These are phyloP conservation scores for Komagataella kurtzmanii DNA, from an alignment of 805 yeast genomes.

Conservation along the genomic window DNA sequence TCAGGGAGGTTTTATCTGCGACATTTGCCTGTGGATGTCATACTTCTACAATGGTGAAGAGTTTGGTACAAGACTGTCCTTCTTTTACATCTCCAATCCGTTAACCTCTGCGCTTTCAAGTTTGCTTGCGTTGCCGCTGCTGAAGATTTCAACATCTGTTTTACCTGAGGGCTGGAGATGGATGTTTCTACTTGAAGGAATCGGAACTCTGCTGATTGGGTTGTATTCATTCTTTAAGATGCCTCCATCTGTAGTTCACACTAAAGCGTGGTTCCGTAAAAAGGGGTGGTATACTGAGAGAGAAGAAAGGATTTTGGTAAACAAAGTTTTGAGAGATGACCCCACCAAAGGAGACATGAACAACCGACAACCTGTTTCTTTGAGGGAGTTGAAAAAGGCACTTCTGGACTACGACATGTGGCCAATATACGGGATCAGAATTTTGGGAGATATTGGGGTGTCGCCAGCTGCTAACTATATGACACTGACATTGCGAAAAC, in stretches of 20 bases:
- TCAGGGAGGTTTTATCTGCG: conserved; percentile 67
- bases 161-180: conserved; percentile 50
- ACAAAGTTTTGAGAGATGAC: conserved; percentile 47
- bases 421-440: conserved; percentile 31
- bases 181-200: conserved; percentile 54
- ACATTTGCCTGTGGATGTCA: conserved; percentile 46
- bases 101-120: conserved; percentile 31
- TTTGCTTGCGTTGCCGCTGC: conserved; percentile 36
- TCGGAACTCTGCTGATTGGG: conserved; percentile 41
- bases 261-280: conserved; percentile 13
- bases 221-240: conserved; percentile 15
- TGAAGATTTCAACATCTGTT: conserved; percentile 30
- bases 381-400: conserved; percentile 24
- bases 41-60: conserved; percentile 52
- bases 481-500: conserved; percentile 29
- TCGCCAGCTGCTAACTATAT: conserved; percentile 26
- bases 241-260: conserved; percentile 22
- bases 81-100: conserved; percentile 46
- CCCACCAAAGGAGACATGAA: conserved; percentile 55
- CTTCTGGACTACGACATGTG: conserved; percentile 37
- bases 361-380: conserved; percentile 38
- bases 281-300: conserved; percentile 32
- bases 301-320: conserved; percentile 45
- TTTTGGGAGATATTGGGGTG: conserved; percentile 27
- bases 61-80: conserved; percentile 41